A percentile compares a stretch with the other conserved stretches of the same genome.
These are phyloP conservation scores for Fusarium sterilihyphosum DNA, from an alignment of 2,329 filamentous ascomycete species.

Conservation along the genomic window DNA sequence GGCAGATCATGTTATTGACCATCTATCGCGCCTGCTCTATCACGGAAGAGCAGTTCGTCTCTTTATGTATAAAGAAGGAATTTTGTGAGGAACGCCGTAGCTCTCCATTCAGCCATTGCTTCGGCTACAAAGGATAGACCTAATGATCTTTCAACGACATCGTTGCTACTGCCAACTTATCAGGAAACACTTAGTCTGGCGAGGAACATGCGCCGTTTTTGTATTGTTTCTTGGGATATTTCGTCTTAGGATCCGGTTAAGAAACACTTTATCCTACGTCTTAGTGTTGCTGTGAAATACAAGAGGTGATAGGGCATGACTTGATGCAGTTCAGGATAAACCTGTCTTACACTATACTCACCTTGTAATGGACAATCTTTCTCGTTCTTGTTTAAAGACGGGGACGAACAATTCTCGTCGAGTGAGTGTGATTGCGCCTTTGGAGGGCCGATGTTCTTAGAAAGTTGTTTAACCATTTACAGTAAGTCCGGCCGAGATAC, in stretches of 20 bases:
- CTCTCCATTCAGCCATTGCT: background rate
- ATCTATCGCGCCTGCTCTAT: background rate
- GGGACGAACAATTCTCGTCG: background rate
- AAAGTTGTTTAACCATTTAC: background rate
- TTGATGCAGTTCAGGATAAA: background rate
- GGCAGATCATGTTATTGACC: background rate
- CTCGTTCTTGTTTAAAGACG: background rate
- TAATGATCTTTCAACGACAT: background rate
- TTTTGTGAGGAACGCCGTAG: fast-evolving
- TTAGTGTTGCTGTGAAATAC: background rate
- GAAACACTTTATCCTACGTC: background rate
- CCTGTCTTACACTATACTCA: background rate
- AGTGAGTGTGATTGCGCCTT: background rate
- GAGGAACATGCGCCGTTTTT: background rate
- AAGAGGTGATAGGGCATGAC: background rate
- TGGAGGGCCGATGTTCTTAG: background rate
- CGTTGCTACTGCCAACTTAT: background rate
- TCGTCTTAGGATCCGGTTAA: background rate
- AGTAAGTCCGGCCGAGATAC: background rate
- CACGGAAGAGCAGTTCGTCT: background rate
- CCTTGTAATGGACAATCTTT: background rate
- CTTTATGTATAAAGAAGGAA: background rate
- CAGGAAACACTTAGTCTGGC: background rate
- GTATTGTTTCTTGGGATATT: background rate
- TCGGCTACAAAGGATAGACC: background rate